These are phyloP conservation scores for Flaveria floridana DNA, from an alignment of 140 eudicot genomes.

Conservation along the genomic window DNA sequence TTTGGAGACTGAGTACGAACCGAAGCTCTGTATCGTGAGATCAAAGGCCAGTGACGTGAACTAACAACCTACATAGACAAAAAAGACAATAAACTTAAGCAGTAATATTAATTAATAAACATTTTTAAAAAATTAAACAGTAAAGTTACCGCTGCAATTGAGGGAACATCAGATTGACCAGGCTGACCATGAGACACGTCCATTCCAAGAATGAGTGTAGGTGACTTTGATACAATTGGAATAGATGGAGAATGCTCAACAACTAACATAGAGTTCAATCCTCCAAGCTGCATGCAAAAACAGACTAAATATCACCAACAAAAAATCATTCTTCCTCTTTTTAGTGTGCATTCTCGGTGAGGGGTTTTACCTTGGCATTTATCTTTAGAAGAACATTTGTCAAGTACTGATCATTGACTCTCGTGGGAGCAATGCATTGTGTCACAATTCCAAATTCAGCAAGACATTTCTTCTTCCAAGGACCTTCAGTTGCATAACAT, in stretches of 20 bases:
- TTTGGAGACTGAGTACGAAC: constrained; percentile 86
- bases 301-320: not conserved
- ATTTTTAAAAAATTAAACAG: not conserved
- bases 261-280: constrained; percentile 61
- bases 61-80: constrained; percentile 59
- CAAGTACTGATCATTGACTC: constrained; percentile 67
- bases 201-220: constrained; percentile 82
- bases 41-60: constrained; percentile 70
- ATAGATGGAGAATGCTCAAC: constrained; percentile 51
- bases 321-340: not conserved
- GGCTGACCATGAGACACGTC: constrained; percentile 90
- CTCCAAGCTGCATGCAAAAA: constrained; percentile 63
- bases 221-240: constrained; percentile 62
- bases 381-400: constrained; percentile 56
- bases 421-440: constrained; percentile 69
- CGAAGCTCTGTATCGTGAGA: constrained; percentile 71
- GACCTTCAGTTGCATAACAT: constrained; percentile 41
- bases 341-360: not conserved
- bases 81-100: not conserved
- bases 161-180: constrained; percentile 74
- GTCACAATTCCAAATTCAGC: constrained; percentile 67
- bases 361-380: constrained; percentile 58
- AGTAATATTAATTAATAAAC: not conserved
- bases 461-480: constrained; percentile 71
- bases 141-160: constrained; percentile 73